A percentile compares a stretch with the other conserved stretches of the same genome.
Conservation (phyloP, 345 rosid species). For the Linum lewisii region DNA sequence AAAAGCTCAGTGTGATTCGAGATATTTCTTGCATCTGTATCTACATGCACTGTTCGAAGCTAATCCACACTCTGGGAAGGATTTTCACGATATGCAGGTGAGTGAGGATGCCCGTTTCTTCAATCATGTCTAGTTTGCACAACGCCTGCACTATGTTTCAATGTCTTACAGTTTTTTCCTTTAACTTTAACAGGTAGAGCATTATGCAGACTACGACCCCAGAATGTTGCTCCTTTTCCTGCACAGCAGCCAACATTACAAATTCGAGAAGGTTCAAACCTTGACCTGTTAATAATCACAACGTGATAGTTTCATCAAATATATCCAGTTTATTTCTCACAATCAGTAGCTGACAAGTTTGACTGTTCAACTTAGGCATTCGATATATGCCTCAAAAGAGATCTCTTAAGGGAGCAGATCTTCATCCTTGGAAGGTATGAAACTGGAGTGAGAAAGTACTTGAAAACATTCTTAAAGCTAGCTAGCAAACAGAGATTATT, state of each 20-base stretch:
- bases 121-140: background rate
- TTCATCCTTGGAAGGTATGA: slow-evolving; percentile 93
- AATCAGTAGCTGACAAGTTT: slow-evolving; percentile 15
- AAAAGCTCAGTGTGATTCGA: slow-evolving; percentile 59
- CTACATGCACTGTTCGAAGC: slow-evolving; percentile 78
- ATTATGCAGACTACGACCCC: slow-evolving; percentile 79
- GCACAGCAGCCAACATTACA: slow-evolving; percentile 95
- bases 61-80: slow-evolving; percentile 73
- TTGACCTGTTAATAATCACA: slow-evolving; percentile 13
- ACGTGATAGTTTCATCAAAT: slow-evolving; percentile 14
- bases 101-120: slow-evolving; percentile 5
- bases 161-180: background rate
- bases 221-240: slow-evolving; percentile 94
- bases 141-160: background rate
- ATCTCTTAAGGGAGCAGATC: slow-evolving; percentile 86
- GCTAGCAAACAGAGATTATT: too few relatives aligned
- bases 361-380: slow-evolving; percentile 56
- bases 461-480: too few relatives aligned
- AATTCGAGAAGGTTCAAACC: slow-evolving; percentile 73
- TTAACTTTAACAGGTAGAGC: slow-evolving; percentile 62
- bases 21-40: slow-evolving; percentile 76
- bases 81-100: slow-evolving; percentile 98
- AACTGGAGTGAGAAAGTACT: too few relatives aligned
- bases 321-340: too few relatives aligned
- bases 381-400: slow-evolving; percentile 68